Percentiles rank a stretch among this genome's conserved stretches.
Evolutionary conservation across 495 filamentous ascomycete genomes (phyloP).

Genomic region (Daldinia decipiens): DNA sequence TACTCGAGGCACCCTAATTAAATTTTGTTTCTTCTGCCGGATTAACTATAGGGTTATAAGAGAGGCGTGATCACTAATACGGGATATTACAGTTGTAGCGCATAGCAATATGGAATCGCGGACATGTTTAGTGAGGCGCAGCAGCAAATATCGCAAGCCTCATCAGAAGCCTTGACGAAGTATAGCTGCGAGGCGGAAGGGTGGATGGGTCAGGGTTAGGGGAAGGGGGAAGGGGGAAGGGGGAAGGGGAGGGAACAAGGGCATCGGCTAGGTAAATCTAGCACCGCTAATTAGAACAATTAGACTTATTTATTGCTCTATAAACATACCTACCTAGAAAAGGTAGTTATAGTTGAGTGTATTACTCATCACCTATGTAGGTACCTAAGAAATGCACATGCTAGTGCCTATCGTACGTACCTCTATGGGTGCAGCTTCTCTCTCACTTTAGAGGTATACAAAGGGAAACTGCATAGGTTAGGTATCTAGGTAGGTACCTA

Average conservation of each 20-base stretch:
- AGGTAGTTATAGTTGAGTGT: too few relatives aligned
- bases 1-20: too few relatives aligned
- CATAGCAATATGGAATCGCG: slow-evolving; percentile 6
- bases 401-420: too few relatives aligned
- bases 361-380: too few relatives aligned
- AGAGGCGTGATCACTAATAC: background rate
- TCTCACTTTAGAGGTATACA: background rate
- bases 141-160: slow-evolving; percentile 6
- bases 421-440: background rate
- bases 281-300: too few relatives aligned
- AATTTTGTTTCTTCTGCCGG: background rate
- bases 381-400: too few relatives aligned
- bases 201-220: background rate
- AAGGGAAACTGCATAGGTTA: background rate
- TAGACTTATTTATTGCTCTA: too few relatives aligned
- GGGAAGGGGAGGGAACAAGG: background rate
- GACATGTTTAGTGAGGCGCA: slow-evolving; percentile 21
- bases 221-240: too few relatives aligned
- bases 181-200: background rate
- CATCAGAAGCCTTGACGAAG: slow-evolving; percentile 21
- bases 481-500: background rate
- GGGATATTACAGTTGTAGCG: slow-evolving; percentile 4
- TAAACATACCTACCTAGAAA: too few relatives aligned
- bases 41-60: background rate
- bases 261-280: background rate